A percentile compares a stretch with the other conserved stretches of the same genome.
These are phyloP conservation scores for Echinochloa phyllopogon DNA, from an alignment of 176 grass and related monocot species.

Conservation along the genomic window DNA sequence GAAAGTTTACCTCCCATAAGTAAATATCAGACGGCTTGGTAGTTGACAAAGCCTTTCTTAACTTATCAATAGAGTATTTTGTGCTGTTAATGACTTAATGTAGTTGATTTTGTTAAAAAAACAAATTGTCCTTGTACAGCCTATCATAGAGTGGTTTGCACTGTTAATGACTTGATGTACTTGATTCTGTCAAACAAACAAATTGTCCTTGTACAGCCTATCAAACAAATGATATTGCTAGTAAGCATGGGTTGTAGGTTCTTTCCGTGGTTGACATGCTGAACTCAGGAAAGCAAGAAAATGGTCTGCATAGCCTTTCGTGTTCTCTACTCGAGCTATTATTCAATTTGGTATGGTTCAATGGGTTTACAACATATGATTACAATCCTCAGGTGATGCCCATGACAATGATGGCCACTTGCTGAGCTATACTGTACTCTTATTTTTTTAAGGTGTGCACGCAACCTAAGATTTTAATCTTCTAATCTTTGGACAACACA, in stretches of 20 bases:
- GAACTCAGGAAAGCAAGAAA: background rate
- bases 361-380: background rate
- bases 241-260: background rate
- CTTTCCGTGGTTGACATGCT: background rate
- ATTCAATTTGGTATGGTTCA: background rate
- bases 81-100: background rate
- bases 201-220: background rate
- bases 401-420: background rate
- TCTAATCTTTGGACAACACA: background rate
- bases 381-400: background rate
- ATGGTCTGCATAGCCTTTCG: too few relatives aligned
- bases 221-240: slow-evolving; percentile 25
- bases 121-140: background rate
- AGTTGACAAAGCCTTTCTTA: background rate
- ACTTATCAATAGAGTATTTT: background rate
- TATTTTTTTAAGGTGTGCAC: background rate
- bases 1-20: background rate
- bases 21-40: slow-evolving; percentile 3
- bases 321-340: background rate
- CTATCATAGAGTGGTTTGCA: background rate
- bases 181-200: slow-evolving; percentile 1
- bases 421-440: background rate
- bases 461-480: too few relatives aligned
- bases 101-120: slow-evolving; percentile 1
- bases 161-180: too few relatives aligned